Evolutionary conservation across 768 basidiomycete species (phyloP).

Genomic region (Rhodosporidiobolus sp.): DNA sequence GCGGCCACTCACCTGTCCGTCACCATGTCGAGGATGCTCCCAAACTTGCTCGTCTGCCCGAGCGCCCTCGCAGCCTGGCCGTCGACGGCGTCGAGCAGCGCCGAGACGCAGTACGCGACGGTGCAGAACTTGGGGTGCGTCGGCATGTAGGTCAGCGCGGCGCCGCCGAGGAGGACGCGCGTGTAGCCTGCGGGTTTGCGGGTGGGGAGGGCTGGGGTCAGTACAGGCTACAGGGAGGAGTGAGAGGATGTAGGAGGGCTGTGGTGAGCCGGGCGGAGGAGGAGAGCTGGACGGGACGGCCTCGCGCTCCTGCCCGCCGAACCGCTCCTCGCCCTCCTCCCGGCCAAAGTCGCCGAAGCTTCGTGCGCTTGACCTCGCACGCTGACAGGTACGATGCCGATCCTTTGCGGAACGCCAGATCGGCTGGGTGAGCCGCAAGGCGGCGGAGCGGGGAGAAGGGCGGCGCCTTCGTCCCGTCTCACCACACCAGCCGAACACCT

Average conservation of each 20-base stretch:
- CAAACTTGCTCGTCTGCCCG: conserved; percentile 91
- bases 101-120: conserved; percentile 79
- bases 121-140: conserved; percentile 92
- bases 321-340: no score
- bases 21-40: conserved; percentile 98
- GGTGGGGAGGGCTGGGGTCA: conserved; percentile 12
- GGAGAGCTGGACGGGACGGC: no score
- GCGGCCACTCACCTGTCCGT: conserved; percentile 76
- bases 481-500: no score
- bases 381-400: no score
- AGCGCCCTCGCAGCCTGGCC: conserved; percentile 85
- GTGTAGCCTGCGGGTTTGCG: conserved; percentile 66
- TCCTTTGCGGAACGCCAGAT: no score
- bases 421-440: no score
- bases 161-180: conserved; percentile 81
- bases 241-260: not conserved
- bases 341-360: no score
- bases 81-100: conserved; percentile 90
- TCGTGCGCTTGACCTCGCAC: no score
- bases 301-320: no score
- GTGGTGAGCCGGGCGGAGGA: not conserved
- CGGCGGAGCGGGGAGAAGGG: no score
- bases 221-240: not conserved
- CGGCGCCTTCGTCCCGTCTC: no score
- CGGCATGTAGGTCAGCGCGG: conserved; percentile 88